These are phyloP conservation scores for Leavenworthia alabamica DNA, from an alignment of 345 rosid species.

Conservation along the genomic window DNA sequence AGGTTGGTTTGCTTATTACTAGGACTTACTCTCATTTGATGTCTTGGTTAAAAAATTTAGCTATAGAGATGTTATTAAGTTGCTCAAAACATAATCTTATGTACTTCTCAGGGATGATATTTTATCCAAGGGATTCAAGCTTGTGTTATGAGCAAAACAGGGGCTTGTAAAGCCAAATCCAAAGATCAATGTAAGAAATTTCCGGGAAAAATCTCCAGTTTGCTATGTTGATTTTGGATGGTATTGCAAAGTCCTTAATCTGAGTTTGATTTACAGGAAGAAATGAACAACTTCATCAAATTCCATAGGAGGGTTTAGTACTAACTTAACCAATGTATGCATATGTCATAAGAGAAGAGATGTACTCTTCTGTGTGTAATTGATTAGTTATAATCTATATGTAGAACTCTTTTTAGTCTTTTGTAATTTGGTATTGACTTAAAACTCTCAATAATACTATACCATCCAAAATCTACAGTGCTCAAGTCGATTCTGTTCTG, in stretches of 20 bases:
- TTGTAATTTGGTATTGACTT: too few species aligned
- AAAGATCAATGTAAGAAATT: too few species aligned
- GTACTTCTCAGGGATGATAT: conserved; percentile 53
- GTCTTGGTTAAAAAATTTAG: too few species aligned
- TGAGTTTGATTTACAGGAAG: background rate
- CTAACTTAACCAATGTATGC: background rate
- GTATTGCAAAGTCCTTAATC: background rate
- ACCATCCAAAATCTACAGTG: conserved; percentile 37
- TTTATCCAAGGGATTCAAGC: conserved; percentile 53
- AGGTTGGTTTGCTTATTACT: too few species aligned
- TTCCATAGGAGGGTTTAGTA: background rate
- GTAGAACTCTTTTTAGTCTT: background rate
- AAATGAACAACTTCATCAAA: background rate
- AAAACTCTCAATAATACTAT: too few species aligned
- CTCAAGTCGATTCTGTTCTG: conserved; percentile 98
- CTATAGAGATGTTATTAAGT: background rate
- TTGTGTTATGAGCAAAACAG: conserved; percentile 37
- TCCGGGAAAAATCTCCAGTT: too few species aligned
- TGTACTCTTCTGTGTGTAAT: background rate
- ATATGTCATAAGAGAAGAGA: background rate
- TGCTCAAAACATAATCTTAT: conserved; percentile 2
- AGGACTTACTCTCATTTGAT: too few species aligned
- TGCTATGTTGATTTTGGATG: too few species aligned
- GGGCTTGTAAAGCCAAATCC: too few species aligned
- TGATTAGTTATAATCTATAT: background rate